Conservation (phyloP, 306 rosid genomes). For the Crataegus laevigata region DNA sequence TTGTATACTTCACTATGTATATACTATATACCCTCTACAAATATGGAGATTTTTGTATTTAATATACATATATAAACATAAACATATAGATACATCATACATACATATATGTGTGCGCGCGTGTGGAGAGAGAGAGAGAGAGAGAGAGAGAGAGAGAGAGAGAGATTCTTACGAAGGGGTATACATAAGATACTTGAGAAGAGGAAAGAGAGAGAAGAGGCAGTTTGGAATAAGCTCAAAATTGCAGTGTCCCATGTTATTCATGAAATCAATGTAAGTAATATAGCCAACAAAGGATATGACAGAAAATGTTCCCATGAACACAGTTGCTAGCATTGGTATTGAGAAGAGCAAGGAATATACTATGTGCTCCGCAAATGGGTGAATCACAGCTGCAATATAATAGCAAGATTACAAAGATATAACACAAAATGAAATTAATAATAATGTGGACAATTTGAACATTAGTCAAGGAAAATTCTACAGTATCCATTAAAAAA, state of each 20-base stretch:
- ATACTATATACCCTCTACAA: no score
- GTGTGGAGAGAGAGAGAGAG: no score
- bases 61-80: no score
- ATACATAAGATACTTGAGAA: constrained; percentile 26
- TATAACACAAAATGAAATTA: background rate
- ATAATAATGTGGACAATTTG: background rate
- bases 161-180: background rate
- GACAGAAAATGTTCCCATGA: constrained; percentile 4
- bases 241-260: constrained; percentile 49
- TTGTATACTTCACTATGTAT: no score
- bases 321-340: constrained; percentile 1
- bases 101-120: no score
- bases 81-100: no score
- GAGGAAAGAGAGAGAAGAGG: constrained; percentile 34
- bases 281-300: background rate
- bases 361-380: constrained; percentile 39
- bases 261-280: constrained; percentile 35
- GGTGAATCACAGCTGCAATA: constrained; percentile 44
- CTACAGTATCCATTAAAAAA: no score
- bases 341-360: constrained; percentile 26
- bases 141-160: no score
- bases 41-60: no score
- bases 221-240: constrained; percentile 32
- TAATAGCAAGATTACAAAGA: background rate
- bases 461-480: no score